Conservation (phyloP, 768 basidiomycete species). For the Neoboletus magnificus region DNA sequence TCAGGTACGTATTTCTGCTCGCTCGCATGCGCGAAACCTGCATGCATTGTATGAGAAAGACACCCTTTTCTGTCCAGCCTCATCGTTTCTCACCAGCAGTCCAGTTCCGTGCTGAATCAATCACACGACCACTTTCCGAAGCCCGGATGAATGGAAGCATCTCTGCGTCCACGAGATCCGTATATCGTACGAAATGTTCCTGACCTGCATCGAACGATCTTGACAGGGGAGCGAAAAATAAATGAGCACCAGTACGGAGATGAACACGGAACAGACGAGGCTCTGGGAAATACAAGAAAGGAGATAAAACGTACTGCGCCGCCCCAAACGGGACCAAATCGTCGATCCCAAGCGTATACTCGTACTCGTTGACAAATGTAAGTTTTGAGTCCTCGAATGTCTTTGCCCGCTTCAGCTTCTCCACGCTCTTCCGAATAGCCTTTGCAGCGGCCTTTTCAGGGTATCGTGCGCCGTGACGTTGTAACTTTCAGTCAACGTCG, state of each 20-base stretch:
- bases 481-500: constrained; percentile 54
- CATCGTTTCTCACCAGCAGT: constrained; percentile 40
- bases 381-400: constrained; percentile 43
- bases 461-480: constrained; percentile 75
- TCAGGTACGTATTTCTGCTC: constrained; percentile 39
- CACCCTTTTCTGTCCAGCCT: neutral
- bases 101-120: constrained; percentile 69
- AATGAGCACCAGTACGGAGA: neutral
- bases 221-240: neutral
- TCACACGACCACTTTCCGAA: constrained; percentile 49
- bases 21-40: constrained; percentile 49
- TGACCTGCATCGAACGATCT: constrained; percentile 51
- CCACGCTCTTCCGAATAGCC: constrained; percentile 44
- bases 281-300: constrained; percentile 33
- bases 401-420: constrained; percentile 48
- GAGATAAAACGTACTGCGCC: constrained; percentile 56
- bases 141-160: constrained; percentile 52
- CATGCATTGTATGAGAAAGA: neutral
- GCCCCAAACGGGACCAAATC: constrained; percentile 67
- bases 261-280: constrained; percentile 43
- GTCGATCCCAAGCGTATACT: constrained; percentile 52
- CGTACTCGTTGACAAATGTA: constrained; percentile 52
- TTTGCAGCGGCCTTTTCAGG: constrained; percentile 49
- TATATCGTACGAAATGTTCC: constrained; percentile 51
- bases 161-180: constrained; percentile 37